A percentile compares a stretch with the other conserved stretches of the same genome.
Evolutionary conservation across 257 asterid genomes (phyloP).

Genomic region (Capsicum rhomboideum): DNA sequence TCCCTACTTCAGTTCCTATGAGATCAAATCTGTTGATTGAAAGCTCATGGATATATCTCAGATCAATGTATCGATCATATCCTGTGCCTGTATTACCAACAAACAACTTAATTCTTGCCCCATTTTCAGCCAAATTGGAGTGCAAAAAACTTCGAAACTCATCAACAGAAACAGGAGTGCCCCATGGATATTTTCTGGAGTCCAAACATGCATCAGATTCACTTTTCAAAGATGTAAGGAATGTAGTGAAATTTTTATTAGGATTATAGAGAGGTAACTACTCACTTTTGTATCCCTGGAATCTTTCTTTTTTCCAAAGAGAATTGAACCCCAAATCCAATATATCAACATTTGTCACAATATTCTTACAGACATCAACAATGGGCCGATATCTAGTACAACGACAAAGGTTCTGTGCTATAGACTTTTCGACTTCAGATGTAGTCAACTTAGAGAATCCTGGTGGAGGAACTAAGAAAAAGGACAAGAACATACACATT

Average conservation of each 20-base stretch:
- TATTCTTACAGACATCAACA: conserved; percentile 71
- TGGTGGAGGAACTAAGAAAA: conserved; percentile 32
- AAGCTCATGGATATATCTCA: conserved; percentile 47
- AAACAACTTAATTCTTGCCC: conserved; percentile 26
- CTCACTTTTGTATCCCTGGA: conserved; percentile 14
- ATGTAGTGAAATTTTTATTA: conserved; percentile 12
- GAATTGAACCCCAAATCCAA: conserved; percentile 66
- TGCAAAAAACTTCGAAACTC: conserved; percentile 44
- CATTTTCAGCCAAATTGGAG: conserved; percentile 21
- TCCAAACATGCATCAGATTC: conserved; percentile 20
- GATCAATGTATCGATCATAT: conserved; percentile 42
- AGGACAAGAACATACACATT: conserved; percentile 55
- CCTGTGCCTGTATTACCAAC: conserved; percentile 62
- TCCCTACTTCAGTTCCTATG: conserved; percentile 49
- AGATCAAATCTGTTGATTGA: conserved; percentile 26
- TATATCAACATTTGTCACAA: conserved; percentile 54
- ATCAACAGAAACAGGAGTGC: conserved; percentile 41
- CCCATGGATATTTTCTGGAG: conserved; percentile 43
- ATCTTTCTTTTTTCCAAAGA: conserved; percentile 49
- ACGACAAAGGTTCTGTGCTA: conserved; percentile 62
- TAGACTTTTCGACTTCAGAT: conserved; percentile 58
- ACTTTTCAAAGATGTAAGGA: conserved; percentile 26
- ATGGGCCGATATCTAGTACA: conserved; percentile 73
- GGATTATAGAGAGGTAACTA: conserved; percentile 37
- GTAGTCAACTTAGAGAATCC: conserved; percentile 58